phyloP scores from a whole-genome alignment of 257 asterid genomes.

The Fraxinus cuspidata region DNA sequence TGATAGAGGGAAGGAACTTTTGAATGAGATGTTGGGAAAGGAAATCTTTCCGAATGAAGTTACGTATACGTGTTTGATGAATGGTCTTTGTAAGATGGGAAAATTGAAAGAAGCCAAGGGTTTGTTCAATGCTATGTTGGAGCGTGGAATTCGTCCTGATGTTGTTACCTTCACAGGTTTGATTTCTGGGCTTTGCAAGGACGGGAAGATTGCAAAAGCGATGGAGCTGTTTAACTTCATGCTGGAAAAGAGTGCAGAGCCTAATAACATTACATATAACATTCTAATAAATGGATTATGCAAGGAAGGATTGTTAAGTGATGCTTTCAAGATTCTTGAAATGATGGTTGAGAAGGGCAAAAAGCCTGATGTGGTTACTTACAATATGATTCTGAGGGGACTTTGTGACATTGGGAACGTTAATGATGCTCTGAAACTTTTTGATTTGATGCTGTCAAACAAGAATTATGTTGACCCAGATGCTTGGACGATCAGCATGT shows the following conservation, averaged over 20 bases:
- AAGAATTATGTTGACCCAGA: slow-evolving; percentile 44
- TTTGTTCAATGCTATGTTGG: slow-evolving; percentile 57
- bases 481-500: slow-evolving; percentile 44
- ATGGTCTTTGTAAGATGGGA: slow-evolving; percentile 58
- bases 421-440: slow-evolving; percentile 54
- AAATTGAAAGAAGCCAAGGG: slow-evolving; percentile 50
- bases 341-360: slow-evolving; percentile 54
- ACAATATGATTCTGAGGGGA: slow-evolving; percentile 51
- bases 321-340: slow-evolving; percentile 55
- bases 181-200: slow-evolving; percentile 53
- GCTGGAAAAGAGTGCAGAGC: slow-evolving; percentile 57
- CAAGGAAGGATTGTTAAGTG: slow-evolving; percentile 49
- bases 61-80: slow-evolving; percentile 61
- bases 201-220: slow-evolving; percentile 55
- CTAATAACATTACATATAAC: slow-evolving; percentile 52
- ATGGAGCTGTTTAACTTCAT: slow-evolving; percentile 57
- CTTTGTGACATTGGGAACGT: slow-evolving; percentile 56
- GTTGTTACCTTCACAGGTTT: slow-evolving; percentile 52
- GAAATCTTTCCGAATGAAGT: slow-evolving; percentile 57
- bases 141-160: slow-evolving; percentile 57
- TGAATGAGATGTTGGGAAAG: slow-evolving; percentile 52
- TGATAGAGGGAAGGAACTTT: slow-evolving; percentile 49
- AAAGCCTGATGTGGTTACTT: slow-evolving; percentile 56
- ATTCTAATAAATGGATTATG: slow-evolving; percentile 58
- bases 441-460: slow-evolving; percentile 45